Conservation (phyloP, 1,284 basidiomycete species). For the Trichosporon coremiiforme region DNA sequence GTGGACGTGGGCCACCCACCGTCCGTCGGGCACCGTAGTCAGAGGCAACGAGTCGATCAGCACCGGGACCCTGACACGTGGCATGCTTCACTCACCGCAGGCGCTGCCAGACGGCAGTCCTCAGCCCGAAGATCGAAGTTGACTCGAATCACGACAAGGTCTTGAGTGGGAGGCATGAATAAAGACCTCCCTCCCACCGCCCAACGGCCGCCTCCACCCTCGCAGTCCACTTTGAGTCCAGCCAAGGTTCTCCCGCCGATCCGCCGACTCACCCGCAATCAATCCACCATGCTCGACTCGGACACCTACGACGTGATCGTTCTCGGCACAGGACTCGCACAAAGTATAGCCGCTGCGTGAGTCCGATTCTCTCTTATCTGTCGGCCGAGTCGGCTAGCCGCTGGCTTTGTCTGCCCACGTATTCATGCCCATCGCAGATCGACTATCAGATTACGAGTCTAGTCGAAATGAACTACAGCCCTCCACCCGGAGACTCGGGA, state of each 20-base stretch:
- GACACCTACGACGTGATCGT: constrained; percentile 74
- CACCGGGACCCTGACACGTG: background rate
- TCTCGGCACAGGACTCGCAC: constrained; percentile 80
- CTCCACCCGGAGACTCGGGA: constrained; percentile 8
- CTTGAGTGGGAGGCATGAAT: background rate
- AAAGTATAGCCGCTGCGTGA: constrained; percentile 88
- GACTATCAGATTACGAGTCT: constrained; percentile 5
- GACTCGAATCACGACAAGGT: constrained; percentile 1
- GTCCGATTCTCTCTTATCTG: constrained; percentile 47
- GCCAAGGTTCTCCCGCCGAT: constrained; percentile 7
- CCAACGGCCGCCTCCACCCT: constrained; percentile 15
- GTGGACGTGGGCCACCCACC: background rate
- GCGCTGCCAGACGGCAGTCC: no score
- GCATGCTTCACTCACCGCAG: background rate
- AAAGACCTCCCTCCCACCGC: background rate
- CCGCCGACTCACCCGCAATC: constrained; percentile 15
- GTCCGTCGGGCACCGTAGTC: background rate
- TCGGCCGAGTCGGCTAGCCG: constrained; percentile 15
- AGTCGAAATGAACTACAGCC: background rate
- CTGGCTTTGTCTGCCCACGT: background rate
- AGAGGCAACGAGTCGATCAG: constrained; percentile 15
- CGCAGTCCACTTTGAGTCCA: constrained; percentile 2
- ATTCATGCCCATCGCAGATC: background rate
- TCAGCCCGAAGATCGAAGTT: background rate
- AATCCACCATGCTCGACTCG: constrained; percentile 39